Evolutionary conservation across 2,329 filamentous ascomycete species (phyloP).

Genomic region (Trichophyton simii): DNA sequence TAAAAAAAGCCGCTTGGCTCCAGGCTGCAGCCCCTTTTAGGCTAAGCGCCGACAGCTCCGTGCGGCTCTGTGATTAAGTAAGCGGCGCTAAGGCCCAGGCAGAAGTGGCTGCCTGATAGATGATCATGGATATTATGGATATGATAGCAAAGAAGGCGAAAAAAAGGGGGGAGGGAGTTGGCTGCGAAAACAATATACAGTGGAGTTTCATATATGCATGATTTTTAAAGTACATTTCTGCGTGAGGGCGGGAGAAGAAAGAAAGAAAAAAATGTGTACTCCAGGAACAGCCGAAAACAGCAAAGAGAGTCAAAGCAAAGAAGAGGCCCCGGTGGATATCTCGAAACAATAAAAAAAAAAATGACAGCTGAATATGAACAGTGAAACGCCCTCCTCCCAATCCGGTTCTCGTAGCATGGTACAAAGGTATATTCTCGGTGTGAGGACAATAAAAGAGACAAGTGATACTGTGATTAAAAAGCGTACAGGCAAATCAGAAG

Average conservation of each 20-base stretch:
- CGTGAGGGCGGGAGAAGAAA: background rate
- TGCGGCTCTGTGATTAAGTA: background rate
- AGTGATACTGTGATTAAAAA: background rate
- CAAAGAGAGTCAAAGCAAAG: too few species aligned
- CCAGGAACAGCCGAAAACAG: background rate
- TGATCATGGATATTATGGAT: background rate
- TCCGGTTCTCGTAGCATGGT: background rate
- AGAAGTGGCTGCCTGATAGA: background rate
- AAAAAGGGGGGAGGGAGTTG: background rate
- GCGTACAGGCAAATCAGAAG: background rate
- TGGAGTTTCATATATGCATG: slow-evolving; percentile 1
- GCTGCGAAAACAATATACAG: background rate
- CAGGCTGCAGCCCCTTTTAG: slow-evolving; percentile 3
- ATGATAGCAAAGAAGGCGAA: background rate
- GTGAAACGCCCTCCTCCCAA: background rate
- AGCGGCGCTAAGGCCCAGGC: background rate
- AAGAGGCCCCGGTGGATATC: background rate
- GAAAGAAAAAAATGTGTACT: background rate
- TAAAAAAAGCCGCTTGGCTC: background rate
- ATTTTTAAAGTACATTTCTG: background rate
- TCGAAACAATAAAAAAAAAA: background rate
- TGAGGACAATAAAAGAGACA: background rate
- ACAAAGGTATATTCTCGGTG: background rate
- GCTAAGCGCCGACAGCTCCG: slow-evolving; percentile 1
- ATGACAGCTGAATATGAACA: background rate